phyloP scores from a whole-genome alignment of 257 asterid genomes.

The Mitragyna speciosa region DNA sequence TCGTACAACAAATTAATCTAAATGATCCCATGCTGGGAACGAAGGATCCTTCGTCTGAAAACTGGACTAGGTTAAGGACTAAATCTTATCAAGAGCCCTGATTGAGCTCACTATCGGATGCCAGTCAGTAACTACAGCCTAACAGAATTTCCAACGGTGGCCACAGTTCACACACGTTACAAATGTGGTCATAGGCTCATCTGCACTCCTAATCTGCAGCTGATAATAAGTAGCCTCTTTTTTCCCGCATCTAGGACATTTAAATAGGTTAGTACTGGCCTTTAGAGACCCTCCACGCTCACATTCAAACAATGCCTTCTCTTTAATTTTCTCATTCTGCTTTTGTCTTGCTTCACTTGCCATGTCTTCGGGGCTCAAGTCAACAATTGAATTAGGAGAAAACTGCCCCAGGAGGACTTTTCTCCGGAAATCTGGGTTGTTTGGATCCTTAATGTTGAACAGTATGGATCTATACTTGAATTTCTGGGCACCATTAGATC shows the following conservation, averaged over 20 bases:
- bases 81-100: not conserved
- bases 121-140: slow-evolving; percentile 1
- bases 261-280: slow-evolving; percentile 81
- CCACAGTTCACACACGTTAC: slow-evolving; percentile 90
- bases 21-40: not conserved
- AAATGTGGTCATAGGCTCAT: slow-evolving; percentile 94
- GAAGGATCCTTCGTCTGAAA: not conserved
- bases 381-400: slow-evolving; percentile 42
- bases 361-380: slow-evolving; percentile 78
- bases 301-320: slow-evolving; percentile 77
- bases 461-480: slow-evolving; percentile 44
- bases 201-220: slow-evolving; percentile 97
- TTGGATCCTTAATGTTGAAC: slow-evolving; percentile 51
- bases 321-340: slow-evolving; percentile 67
- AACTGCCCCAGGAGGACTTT: slow-evolving; percentile 66
- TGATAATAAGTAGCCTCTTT: slow-evolving; percentile 80
- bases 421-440: slow-evolving; percentile 64
- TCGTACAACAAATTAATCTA: not conserved
- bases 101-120: not conserved
- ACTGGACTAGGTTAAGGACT: slow-evolving; percentile 1
- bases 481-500: slow-evolving; percentile 41
- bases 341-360: slow-evolving; percentile 79
- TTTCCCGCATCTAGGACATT: slow-evolving; percentile 81
- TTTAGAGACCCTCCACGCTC: slow-evolving; percentile 58
- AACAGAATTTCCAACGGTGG: slow-evolving; percentile 90